Percentiles rank a stretch among this genome's conserved stretches.
phyloP scores from a whole-genome alignment of 2,329 filamentous ascomycete species.

The Raffaelea albimanens region DNA sequence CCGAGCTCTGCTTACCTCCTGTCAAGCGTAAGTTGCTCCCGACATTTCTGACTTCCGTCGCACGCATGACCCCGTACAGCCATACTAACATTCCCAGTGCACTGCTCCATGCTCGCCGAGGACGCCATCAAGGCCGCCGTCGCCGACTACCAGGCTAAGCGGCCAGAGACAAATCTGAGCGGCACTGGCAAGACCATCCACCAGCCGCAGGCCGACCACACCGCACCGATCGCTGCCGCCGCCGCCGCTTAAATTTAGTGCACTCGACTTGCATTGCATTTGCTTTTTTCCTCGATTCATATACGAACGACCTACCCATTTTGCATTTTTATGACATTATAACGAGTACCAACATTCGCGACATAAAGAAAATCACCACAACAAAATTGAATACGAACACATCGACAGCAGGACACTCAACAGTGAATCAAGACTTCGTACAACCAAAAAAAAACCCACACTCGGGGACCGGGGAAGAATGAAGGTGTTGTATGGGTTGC shows the following conservation, averaged over 20 bases:
- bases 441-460: too few species aligned
- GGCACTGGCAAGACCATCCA: slow-evolving; percentile 42
- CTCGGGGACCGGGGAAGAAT: too few species aligned
- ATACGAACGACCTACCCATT: not conserved
- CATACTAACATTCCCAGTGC: slow-evolving; percentile 40
- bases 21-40: slow-evolving; percentile 80
- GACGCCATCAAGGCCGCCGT: slow-evolving; percentile 91
- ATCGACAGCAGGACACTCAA: too few species aligned
- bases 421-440: too few species aligned
- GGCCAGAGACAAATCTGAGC: slow-evolving; percentile 73
- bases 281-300: not conserved
- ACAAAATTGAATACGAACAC: too few species aligned
- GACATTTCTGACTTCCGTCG: slow-evolving; percentile 63
- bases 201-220: slow-evolving; percentile 1
- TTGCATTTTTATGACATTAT: too few species aligned
- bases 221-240: slow-evolving; percentile 1
- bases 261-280: not conserved
- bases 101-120: slow-evolving; percentile 88
- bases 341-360: too few species aligned
- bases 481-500: too few species aligned
- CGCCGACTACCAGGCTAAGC: slow-evolving; percentile 85
- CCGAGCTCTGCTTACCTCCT: slow-evolving; percentile 82
- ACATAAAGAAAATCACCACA: too few species aligned
- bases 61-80: slow-evolving; percentile 50
- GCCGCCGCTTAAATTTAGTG: slow-evolving; percentile 4